Percentiles rank a stretch among this genome's conserved stretches.
Evolutionary conservation across 164 flowering plant species (phyloP).

Genomic region (Magnolia kwangsiensis): DNA sequence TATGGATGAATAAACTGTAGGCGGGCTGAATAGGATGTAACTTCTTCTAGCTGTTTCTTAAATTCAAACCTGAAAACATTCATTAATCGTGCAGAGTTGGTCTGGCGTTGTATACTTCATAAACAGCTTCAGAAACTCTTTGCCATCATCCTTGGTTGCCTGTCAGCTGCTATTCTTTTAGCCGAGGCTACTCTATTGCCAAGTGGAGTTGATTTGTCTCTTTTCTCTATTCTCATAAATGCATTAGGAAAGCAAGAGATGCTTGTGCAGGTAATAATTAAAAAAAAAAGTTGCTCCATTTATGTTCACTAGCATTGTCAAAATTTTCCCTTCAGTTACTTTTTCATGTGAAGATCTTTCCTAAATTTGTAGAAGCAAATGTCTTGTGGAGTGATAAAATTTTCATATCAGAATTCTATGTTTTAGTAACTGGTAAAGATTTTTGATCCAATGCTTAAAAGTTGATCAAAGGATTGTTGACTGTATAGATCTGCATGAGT

Average conservation of each 20-base stretch:
- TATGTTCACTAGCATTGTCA: not conserved
- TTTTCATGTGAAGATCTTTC: not conserved
- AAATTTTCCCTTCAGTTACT: no score
- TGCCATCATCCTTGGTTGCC: conserved; percentile 79
- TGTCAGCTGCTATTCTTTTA: conserved; percentile 93
- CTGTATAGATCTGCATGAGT: no score
- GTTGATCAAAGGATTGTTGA: no score
- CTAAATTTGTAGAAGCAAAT: not conserved
- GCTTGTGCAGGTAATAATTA: conserved; percentile 79
- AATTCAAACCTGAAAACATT: not conserved
- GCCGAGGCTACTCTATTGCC: conserved; percentile 93
- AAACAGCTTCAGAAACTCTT: conserved; percentile 66
- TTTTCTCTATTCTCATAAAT: conserved; percentile 87
- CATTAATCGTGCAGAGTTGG: conserved; percentile 53
- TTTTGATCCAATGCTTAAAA: no score
- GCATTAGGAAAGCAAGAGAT: conserved; percentile 67
- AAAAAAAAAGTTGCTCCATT: not conserved
- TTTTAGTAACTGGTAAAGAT: no score
- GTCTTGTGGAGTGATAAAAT: not conserved
- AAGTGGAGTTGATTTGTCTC: conserved; percentile 79
- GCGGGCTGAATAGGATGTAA: no score
- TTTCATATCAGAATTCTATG: no score
- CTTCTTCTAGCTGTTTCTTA: no score
- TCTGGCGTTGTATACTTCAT: conserved; percentile 75
- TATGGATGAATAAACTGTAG: not conserved